Base-by-base conservation (phyloP, 1,284 basidiomycete genomes). In the Cutaneotrichosporon cyanovorans region DNA sequence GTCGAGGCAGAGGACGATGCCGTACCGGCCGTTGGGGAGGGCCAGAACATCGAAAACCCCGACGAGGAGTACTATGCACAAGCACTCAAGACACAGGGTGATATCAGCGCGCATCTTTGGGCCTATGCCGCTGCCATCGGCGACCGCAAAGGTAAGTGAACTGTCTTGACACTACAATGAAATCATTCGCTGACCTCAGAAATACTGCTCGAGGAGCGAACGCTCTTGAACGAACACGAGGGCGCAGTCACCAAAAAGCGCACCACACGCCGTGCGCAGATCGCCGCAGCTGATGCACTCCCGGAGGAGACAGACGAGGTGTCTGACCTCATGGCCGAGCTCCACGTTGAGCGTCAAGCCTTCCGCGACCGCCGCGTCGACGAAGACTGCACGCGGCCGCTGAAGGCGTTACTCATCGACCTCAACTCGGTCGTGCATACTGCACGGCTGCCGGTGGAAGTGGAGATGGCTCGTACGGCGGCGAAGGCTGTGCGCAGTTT, bases 31-130 rank as follows among this genome's bases (percentile, higher is more conserved):
- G 56, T 46, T 7, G 60, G 50, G 1, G 33, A 61, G 16, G 58
- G 55, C 1, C 46, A 48, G 16, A 57, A 64, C 6, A 58, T 64
- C 2, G 58, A 61, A 43, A 50, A 66, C 40, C 62, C 66, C 2
- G 68, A 68, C 14, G 51, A 58, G n/a, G 70, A 72, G 42, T 61
- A 63, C 39, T 72, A 70, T 43, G 65, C 65, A 3, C 51, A 63
- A 34, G 63, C 62, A 1, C 48, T 72, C 7, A 58, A 66, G 37
- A 62, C 63, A 14, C 70, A 72, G 52, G 65, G 68, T 25, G 63
- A 70, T 60, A 59, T 68, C 38, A 67, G 71, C 42, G 63, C 65
- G 8, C 66, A 68, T 46, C 51, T 71, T 20, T 62, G 60, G 4
- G 64, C 65, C 0, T 71, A 69, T 43, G 62, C 66, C 11, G 60